Percentiles rank a stretch among this genome's conserved stretches.
These are phyloP conservation scores for Cadophora gregata DNA, from an alignment of 2,329 filamentous ascomycete species.

Conservation along the genomic window DNA sequence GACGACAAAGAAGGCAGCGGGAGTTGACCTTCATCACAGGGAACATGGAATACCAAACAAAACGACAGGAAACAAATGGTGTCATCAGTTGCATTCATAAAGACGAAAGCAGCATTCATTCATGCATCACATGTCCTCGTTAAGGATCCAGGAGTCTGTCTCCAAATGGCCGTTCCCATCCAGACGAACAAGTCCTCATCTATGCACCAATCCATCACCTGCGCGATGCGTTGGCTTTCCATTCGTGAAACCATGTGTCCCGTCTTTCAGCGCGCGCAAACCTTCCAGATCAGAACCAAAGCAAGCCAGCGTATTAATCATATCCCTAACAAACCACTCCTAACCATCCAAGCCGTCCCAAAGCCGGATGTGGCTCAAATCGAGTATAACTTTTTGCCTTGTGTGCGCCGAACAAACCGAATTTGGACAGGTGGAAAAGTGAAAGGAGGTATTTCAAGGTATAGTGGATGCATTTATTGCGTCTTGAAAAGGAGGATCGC, in stretches of 20 bases:
- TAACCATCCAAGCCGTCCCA: background rate
- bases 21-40: no score
- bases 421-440: background rate
- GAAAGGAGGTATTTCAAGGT: constrained; percentile 2
- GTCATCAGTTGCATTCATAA: constrained; percentile 7
- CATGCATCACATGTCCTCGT: constrained; percentile 14
- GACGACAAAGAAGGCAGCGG: no score
- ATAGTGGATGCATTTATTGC: constrained; percentile 62
- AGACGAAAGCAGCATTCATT: constrained; percentile 12
- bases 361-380: background rate
- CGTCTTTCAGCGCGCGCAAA: background rate
- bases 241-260: background rate
- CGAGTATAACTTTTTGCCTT: constrained; percentile 6
- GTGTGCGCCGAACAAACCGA: constrained; percentile 7
- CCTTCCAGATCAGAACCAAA: constrained; percentile 11
- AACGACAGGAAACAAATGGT: background rate
- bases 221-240: background rate
- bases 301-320: constrained; percentile 1
- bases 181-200: constrained; percentile 2
- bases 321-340: constrained; percentile 2
- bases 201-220: background rate
- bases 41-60: no score
- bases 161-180: constrained; percentile 6
- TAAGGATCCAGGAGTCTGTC: constrained; percentile 7
- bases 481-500: constrained; percentile 99